Evolutionary conservation across 805 yeast genomes (phyloP).

Genomic region (Yamadazyma nakazawae): DNA sequence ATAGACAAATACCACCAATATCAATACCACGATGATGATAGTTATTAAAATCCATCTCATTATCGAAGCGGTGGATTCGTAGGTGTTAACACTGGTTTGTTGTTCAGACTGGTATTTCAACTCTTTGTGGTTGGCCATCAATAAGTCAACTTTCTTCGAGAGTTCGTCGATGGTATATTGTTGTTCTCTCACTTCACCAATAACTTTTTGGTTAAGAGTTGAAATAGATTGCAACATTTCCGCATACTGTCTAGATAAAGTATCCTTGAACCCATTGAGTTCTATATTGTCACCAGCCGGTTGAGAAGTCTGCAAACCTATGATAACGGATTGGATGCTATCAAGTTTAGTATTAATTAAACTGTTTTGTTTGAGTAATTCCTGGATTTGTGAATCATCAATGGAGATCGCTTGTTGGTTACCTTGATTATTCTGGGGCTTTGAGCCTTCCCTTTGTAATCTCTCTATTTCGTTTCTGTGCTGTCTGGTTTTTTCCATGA

Average conservation of each 20-base stretch:
- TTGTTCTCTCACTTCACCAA: conserved; percentile 42
- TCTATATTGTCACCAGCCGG: neutral
- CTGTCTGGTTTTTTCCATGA: conserved; percentile 34
- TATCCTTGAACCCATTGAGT: conserved; percentile 24
- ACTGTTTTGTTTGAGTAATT: conserved; percentile 3
- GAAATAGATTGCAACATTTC: conserved; percentile 31
- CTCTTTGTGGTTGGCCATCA: conserved; percentile 40
- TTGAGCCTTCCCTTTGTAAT: neutral
- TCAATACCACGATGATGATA: conserved; percentile 35
- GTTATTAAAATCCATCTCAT: conserved; percentile 43
- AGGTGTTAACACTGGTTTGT: conserved; percentile 6
- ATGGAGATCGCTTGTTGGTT: neutral
- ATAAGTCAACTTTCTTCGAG: conserved; percentile 36
- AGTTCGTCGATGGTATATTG: conserved; percentile 33
- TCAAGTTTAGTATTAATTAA: conserved; percentile 1
- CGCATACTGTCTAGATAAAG: conserved; percentile 28
- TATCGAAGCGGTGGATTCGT: conserved; percentile 6
- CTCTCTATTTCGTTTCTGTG: conserved; percentile 14
- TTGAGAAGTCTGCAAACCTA: neutral
- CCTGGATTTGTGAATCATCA: neutral
- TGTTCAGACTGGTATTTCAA: conserved; percentile 26
- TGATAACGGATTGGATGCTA: neutral
- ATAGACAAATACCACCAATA: conserved; percentile 46
- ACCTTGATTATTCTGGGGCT: neutral
- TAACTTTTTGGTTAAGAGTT: conserved; percentile 32